A percentile compares a stretch with the other conserved stretches of the same genome.
These are phyloP conservation scores for Rhizophora mangle DNA, from an alignment of 345 rosid species.

Conservation along the genomic window DNA sequence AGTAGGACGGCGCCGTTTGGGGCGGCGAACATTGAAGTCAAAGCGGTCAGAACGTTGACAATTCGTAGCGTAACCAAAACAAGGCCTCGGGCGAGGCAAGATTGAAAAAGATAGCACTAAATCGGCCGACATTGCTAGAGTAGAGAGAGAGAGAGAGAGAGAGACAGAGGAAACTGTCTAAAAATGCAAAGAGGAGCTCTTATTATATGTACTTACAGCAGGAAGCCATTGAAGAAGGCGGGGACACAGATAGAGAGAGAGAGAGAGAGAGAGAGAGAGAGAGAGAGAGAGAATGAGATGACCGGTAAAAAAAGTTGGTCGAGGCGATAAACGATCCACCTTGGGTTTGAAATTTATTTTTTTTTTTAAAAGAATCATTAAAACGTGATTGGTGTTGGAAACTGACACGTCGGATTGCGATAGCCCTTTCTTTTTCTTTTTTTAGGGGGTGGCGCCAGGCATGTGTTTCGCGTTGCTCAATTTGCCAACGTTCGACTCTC, in stretches of 20 bases:
- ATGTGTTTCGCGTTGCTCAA: no score
- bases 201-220: no score
- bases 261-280: background rate
- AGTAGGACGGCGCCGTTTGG: slow-evolving; percentile 19
- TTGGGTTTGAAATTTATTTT: background rate
- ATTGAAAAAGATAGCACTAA: slow-evolving; percentile 35
- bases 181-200: no score
- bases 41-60: slow-evolving; percentile 7
- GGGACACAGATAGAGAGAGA: no score
- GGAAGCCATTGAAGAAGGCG: background rate
- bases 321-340: no score
- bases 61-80: slow-evolving; percentile 12
- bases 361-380: background rate
- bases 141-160: background rate
- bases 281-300: background rate
- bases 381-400: background rate
- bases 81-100: slow-evolving; percentile 32
- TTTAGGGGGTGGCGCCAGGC: no score
- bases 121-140: slow-evolving; percentile 45
- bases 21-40: slow-evolving; percentile 15
- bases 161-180: background rate
- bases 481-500: no score
- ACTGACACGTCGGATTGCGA: slow-evolving; percentile 10
- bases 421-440: background rate
- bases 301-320: background rate